Evolutionary conservation across 371 early-diverging fungal genomes (phyloP).

Genomic region (Mortierella sp.): DNA sequence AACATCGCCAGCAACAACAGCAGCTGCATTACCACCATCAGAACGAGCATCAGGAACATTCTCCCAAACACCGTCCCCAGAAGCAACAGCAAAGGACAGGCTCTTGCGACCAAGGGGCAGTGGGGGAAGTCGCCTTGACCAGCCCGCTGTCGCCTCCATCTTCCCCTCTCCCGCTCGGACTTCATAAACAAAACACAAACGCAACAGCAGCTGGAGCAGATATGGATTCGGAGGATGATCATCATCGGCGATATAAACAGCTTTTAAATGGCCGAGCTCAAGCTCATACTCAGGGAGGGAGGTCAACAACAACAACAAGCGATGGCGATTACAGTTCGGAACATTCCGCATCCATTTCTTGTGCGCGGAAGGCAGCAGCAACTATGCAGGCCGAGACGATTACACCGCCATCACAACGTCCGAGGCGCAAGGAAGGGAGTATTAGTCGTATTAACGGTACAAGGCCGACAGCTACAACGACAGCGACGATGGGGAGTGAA

Average conservation of each 20-base stretch:
- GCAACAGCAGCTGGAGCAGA: background rate
- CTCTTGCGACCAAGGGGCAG: background rate
- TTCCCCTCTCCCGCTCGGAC: conserved; percentile 31
- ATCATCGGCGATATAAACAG: conserved; percentile 6
- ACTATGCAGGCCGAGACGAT: background rate
- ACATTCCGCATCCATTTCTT: background rate
- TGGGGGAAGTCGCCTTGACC: background rate
- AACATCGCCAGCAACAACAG: background rate
- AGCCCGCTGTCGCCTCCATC: conserved; percentile 32
- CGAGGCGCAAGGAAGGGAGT: background rate
- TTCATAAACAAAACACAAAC: background rate
- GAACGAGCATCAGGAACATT: background rate
- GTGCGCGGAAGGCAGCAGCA: background rate
- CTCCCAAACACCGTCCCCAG: background rate
- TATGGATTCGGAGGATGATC: conserved; percentile 7
- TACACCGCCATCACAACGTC: background rate
- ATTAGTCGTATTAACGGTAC: background rate
- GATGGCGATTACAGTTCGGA: background rate
- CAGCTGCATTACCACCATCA: background rate
- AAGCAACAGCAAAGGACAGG: background rate
- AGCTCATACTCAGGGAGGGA: background rate
- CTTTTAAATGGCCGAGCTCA: background rate
- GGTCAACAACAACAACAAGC: background rate
- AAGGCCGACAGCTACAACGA: no score
- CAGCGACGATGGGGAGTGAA: background rate